A percentile compares a stretch with the other conserved stretches of the same genome.
These are phyloP conservation scores for Oenanthe sinensis DNA, from an alignment of 129 eudicot genomes.

Conservation along the genomic window DNA sequence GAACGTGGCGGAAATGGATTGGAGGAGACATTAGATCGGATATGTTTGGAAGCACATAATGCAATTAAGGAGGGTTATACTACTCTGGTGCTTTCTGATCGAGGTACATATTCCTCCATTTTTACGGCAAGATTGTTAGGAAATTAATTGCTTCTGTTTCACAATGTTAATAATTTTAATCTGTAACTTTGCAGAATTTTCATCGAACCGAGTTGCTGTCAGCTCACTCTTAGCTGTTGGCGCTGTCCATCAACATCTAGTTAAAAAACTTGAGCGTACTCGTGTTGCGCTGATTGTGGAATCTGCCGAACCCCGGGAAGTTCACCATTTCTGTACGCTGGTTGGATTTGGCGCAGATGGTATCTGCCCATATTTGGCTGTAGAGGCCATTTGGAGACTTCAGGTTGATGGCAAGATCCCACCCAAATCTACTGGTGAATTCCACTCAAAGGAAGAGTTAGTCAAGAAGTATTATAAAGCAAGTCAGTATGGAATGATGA, in stretches of 20 bases:
- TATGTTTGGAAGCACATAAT: conserved; percentile 71
- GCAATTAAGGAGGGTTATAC: conserved; percentile 91
- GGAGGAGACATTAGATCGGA: conserved; percentile 82
- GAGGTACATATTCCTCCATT: conserved; percentile 45
- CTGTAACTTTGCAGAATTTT: conserved; percentile 54
- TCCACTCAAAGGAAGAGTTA: conserved; percentile 74
- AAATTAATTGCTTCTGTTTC: background rate
- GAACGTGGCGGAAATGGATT: conserved; percentile 73
- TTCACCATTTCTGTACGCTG: conserved; percentile 95
- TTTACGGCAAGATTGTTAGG: background rate
- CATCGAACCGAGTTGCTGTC: conserved; percentile 77
- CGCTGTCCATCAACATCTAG: conserved; percentile 95
- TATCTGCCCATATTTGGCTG: conserved; percentile 87
- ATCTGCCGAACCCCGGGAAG: conserved; percentile 99
- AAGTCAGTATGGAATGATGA: conserved; percentile 92
- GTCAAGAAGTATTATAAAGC: conserved; percentile 81
- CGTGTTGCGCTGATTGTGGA: conserved; percentile 78
- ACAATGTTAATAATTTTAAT: background rate
- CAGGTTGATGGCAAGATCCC: conserved; percentile 95
- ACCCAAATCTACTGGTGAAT: conserved; percentile 76
- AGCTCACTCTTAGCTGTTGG: conserved; percentile 95
- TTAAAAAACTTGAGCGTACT: conserved; percentile 81
- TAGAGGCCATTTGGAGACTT: conserved; percentile 93
- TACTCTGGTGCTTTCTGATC: conserved; percentile 80
- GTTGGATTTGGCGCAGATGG: conserved; percentile 98